Conservation (phyloP, 1,284 basidiomycete genomes). For the Baeospora myosura region DNA sequence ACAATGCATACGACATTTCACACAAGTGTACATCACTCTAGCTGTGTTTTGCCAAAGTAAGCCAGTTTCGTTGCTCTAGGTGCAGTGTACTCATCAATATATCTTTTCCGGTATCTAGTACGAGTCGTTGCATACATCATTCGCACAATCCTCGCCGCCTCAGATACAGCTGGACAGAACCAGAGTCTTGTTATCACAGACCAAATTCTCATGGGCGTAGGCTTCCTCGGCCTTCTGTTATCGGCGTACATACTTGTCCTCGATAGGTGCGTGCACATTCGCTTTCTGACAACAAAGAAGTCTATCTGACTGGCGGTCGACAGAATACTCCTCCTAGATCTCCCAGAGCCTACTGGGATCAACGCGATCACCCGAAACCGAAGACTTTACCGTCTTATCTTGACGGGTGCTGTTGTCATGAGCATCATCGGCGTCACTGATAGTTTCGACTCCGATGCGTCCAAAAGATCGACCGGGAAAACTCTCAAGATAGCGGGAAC, state of each 20-base stretch:
- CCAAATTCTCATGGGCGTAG: constrained; percentile 15
- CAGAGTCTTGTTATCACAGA: constrained; percentile 8
- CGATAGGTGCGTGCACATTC: constrained; percentile 13
- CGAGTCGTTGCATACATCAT: constrained; percentile 13
- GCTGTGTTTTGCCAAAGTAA: constrained; percentile 39
- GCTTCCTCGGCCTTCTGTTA: constrained; percentile 22
- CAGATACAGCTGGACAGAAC: constrained; percentile 12
- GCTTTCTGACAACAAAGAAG: no score
- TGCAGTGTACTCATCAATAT: no score
- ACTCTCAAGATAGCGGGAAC: constrained; percentile 9
- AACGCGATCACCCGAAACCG: constrained; percentile 24
- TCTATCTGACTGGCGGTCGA: no score
- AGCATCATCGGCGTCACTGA: constrained; percentile 31
- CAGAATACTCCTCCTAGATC: constrained; percentile 1
- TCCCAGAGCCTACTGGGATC: constrained; percentile 16
- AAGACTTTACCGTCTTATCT: constrained; percentile 18
- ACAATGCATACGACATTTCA: constrained; percentile 30
- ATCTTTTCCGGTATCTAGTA: no score
- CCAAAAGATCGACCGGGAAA: not conserved
- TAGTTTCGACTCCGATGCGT: constrained; percentile 13
- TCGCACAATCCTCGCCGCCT: constrained; percentile 9
- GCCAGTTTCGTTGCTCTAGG: no score
- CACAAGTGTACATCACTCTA: constrained; percentile 34
- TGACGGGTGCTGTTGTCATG: constrained; percentile 18
- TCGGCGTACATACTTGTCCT: constrained; percentile 16